Evolutionary conservation across 805 yeast genomes (phyloP).

Genomic region (Zygosaccharomyces bailii): DNA sequence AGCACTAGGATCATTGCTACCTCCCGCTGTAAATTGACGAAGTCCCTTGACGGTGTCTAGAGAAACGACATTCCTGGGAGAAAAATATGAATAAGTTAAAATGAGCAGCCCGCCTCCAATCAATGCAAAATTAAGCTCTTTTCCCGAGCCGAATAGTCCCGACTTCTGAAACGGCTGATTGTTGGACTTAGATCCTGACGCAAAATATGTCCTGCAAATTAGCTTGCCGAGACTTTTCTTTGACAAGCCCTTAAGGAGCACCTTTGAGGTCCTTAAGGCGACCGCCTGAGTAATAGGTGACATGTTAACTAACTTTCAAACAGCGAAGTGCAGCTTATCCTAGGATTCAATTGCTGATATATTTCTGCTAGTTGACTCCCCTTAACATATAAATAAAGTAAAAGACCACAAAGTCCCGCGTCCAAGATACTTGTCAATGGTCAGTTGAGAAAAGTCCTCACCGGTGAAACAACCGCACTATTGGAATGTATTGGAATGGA

Average conservation of each 20-base stretch:
- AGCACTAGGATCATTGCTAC: background rate
- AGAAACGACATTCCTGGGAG: conserved; percentile 19
- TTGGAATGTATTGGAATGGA: too few relatives aligned
- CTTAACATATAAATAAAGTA: background rate
- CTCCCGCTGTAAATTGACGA: conserved; percentile 21
- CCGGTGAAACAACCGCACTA: too few relatives aligned
- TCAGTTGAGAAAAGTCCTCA: too few relatives aligned
- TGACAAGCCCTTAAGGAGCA: conserved; percentile 19
- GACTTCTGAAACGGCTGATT: conserved; percentile 6
- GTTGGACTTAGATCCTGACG: conserved; percentile 3
- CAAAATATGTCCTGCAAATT: conserved; percentile 18
- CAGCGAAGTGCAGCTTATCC: background rate
- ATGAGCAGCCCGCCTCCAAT: conserved; percentile 20
- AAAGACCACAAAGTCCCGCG: background rate
- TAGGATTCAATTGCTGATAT: background rate
- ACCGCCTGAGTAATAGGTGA: conserved; percentile 17
- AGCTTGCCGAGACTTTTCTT: conserved; percentile 19
- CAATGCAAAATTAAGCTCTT: conserved; percentile 16
- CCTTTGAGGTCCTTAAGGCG: conserved; percentile 18
- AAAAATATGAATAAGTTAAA: conserved; percentile 19
- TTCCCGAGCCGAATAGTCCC: conserved; percentile 8
- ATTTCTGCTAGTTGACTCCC: background rate
- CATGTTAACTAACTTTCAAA: conserved; percentile 7
- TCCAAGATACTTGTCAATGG: background rate
- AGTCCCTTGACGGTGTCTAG: conserved; percentile 31